phyloP scores from a whole-genome alignment of 805 yeast genomes.

The Candida bentonensis region DNA sequence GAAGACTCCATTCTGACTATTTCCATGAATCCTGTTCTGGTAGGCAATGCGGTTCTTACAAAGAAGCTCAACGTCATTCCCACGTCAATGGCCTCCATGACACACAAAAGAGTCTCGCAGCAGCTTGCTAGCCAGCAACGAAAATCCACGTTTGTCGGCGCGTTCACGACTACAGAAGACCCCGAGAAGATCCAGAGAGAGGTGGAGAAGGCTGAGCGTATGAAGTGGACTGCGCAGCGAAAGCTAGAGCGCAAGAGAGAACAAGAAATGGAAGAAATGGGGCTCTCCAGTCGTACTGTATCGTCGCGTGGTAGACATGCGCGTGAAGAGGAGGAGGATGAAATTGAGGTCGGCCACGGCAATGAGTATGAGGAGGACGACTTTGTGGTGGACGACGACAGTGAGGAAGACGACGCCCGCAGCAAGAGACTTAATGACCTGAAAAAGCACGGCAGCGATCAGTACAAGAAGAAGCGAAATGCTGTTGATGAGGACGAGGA shows the following conservation, averaged over 20 bases:
- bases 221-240: constrained; percentile 25
- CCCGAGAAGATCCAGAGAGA: constrained; percentile 32
- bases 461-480: constrained; percentile 7
- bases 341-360: constrained; percentile 10
- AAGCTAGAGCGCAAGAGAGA: constrained; percentile 26
- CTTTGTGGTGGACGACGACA: constrained; percentile 23
- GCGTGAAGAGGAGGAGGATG: constrained; percentile 11
- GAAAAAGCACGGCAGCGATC: constrained; percentile 17
- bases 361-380: constrained; percentile 25
- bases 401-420: constrained; percentile 16
- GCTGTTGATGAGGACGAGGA: constrained; percentile 7
- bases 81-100: constrained; percentile 72
- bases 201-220: constrained; percentile 26
- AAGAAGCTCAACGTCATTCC: constrained; percentile 70
- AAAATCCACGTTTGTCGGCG: constrained; percentile 17
- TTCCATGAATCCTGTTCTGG: constrained; percentile 43
- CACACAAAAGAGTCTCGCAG: constrained; percentile 62
- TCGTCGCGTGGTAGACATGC: neutral
- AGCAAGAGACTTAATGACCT: constrained; percentile 16
- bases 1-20: neutral
- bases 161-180: constrained; percentile 26
- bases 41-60: constrained; percentile 49
- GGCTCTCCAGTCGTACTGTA: constrained; percentile 7
- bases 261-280: constrained; percentile 14
- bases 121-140: constrained; percentile 22